These are phyloP conservation scores for Pseudogymnoascus sp. DNA, from an alignment of 2,329 filamentous ascomycete genomes.

Conservation along the genomic window DNA sequence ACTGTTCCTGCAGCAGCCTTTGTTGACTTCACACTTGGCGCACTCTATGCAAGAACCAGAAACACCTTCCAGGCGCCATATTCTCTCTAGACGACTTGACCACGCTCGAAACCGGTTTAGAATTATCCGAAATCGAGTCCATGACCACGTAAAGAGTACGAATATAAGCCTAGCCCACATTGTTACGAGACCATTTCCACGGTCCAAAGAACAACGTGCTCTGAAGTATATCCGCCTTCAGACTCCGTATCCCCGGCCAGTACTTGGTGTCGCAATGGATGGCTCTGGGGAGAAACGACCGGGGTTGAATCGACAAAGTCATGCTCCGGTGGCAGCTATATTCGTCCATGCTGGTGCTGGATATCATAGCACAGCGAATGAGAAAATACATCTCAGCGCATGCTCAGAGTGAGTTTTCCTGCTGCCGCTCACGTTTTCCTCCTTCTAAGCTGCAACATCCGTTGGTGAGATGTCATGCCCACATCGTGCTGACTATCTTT, in stretches of 20 bases:
- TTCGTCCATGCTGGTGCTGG: constrained; percentile 95
- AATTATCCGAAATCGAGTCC: background rate
- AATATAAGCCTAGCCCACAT: background rate
- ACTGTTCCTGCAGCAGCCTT: background rate
- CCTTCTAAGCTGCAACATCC: background rate
- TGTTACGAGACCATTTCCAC: background rate
- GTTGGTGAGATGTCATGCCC: constrained; percentile 15
- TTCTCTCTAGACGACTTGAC: background rate
- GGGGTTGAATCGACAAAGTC: constrained; percentile 3
- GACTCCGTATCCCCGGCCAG: too few relatives aligned
- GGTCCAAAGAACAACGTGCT: background rate
- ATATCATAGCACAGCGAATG: constrained; percentile 83
- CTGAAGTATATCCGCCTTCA: background rate
- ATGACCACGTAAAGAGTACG: background rate
- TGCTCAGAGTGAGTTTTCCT: constrained; percentile 69
- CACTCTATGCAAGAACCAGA: background rate
- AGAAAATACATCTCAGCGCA: constrained; percentile 73
- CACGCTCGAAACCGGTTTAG: background rate
- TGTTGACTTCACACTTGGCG: background rate
- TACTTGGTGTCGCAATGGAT: constrained; percentile 20
- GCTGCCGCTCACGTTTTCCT: background rate
- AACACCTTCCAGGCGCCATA: background rate
- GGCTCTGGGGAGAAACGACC: constrained; percentile 23
- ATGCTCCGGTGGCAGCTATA: constrained; percentile 58
- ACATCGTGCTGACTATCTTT: background rate